These are phyloP conservation scores for Alopecurus myosuroides DNA, from an alignment of 176 grass and related monocot genomes.

Conservation along the genomic window DNA sequence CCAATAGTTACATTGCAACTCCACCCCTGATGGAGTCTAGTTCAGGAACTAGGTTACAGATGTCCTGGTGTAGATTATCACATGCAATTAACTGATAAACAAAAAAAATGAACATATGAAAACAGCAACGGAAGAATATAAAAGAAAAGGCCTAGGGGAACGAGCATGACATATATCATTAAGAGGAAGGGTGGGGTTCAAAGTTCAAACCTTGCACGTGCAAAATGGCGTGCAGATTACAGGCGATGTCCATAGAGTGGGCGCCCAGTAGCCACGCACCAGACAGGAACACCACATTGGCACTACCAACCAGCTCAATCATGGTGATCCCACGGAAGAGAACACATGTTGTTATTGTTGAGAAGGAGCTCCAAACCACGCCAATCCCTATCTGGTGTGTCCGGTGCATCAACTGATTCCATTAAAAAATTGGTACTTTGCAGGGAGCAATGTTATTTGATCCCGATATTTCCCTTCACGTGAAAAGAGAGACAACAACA, in stretches of 20 bases:
- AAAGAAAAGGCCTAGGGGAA: too few species aligned
- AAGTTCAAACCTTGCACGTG: background rate
- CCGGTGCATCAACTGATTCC: too few species aligned
- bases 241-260: background rate
- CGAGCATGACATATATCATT: background rate
- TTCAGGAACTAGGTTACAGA: too few species aligned
- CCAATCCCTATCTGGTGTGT: background rate
- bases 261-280: background rate
- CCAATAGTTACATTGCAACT: too few species aligned
- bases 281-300: background rate
- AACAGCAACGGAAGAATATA: background rate
- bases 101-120: background rate
- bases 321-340: background rate
- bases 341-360: background rate
- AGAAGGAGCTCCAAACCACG: background rate
- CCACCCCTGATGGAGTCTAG: too few species aligned
- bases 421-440: background rate
- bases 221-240: background rate
- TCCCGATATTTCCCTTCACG: too few species aligned
- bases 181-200: background rate
- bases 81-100: background rate
- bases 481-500: too few species aligned
- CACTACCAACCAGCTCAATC: background rate
- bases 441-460: too few species aligned
- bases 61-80: background rate